A percentile compares a stretch with the other conserved stretches of the same genome.
Evolutionary conservation across 495 filamentous ascomycete species (phyloP).

Genomic region (Xanthoparmelia taractica): DNA sequence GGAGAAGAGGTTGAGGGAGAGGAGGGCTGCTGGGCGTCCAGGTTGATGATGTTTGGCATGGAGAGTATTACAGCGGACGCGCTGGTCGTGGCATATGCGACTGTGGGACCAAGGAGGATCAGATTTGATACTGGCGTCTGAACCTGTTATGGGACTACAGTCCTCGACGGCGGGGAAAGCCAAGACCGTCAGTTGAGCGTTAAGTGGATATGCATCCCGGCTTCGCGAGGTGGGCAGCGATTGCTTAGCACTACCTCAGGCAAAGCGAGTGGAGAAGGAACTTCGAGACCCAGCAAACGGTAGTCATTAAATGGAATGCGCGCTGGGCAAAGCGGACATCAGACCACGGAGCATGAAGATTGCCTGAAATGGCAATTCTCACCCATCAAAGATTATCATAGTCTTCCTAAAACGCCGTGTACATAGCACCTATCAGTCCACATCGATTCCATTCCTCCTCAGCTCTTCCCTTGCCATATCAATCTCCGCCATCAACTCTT

Average conservation of each 20-base stretch:
- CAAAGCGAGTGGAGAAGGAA: neutral
- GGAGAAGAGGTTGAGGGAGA: constrained; percentile 83
- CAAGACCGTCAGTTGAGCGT: neutral
- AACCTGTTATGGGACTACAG: neutral
- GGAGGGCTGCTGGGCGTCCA: constrained; percentile 33
- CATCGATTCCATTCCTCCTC: constrained; percentile 42
- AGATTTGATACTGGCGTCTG: neutral
- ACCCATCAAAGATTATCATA: neutral
- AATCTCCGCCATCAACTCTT: constrained; percentile 70
- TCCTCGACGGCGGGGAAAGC: neutral
- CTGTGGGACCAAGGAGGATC: neutral
- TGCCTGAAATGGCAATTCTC: neutral
- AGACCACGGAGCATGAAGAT: neutral
- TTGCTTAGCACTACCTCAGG: neutral
- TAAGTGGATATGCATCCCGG: neutral
- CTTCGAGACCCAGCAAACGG: neutral
- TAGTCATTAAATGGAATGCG: neutral
- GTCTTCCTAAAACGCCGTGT: neutral
- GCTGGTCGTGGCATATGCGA: neutral
- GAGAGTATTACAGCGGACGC: neutral
- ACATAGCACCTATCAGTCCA: constrained; percentile 32
- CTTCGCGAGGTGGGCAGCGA: neutral
- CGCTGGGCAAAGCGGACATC: neutral
- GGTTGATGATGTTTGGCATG: neutral
- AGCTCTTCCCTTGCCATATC: constrained; percentile 44